Evolutionary conservation across 768 basidiomycete genomes (phyloP), one percentile per base, ranked within the genome.

Genomic region (Fomitopsis serialis): DNA sequence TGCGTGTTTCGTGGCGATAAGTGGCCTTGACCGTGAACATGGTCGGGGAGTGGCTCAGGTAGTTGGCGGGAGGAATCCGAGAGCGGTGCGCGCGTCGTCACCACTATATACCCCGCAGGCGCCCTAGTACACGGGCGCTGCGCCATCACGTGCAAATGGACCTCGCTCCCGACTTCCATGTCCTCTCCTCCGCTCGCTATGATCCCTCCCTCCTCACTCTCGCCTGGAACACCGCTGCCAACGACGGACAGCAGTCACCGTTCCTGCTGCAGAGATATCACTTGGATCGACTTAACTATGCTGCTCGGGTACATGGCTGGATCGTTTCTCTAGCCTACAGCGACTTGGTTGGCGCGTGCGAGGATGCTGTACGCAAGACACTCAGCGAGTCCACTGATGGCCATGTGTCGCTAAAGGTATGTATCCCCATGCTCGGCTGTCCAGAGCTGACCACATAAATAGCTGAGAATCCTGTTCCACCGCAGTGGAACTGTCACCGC

Each of bases 1-100:
- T 87, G 61, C 89, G 80, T 53, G 81, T 87, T 66, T 90, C 85
- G 52, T 68, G 68, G 27, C 77, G 72, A 66, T 88, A 89, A 21
- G 85, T 86, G n/a, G 82, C 87, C 70, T 91, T 91, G 64, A 90
- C 78, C 53, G 81, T 80, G 74, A 89, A 89, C 70, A 73, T 68
- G 59, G 58, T 51, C 55, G 58, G 53, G 58, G 59, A 60, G 59
- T 52, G 47, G 40, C 50, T 12, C 46, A 49, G 50, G n/a, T 10
- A 21, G 50, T 40, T 22, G 50, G 40, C 19, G 35, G 22, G 45
- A 49, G 52, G 45, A 40, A 44, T 15, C 32, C 48, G 40, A 19
- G 34, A 36, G 25, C 17, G 13, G 40, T 12, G 25, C 23, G n/a
- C 42, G 53, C 47, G 53, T 54, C 46, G 48, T 29, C 44, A 43